phyloP scores from a whole-genome alignment of 345 rosid species.

The Brassica rapa region DNA sequence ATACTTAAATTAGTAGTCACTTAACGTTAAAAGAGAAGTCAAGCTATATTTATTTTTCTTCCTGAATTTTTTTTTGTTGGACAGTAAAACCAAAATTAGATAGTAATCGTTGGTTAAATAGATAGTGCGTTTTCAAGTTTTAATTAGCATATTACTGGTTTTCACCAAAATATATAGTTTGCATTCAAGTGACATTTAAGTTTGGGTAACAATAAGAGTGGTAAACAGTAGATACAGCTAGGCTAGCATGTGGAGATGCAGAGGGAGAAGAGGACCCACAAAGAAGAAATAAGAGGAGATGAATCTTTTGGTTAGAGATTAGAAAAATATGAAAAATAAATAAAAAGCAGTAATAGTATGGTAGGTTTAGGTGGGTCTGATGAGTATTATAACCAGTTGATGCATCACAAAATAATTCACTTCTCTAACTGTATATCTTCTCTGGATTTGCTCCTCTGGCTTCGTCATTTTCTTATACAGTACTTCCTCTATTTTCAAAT shows the following conservation, averaged over 20 bases:
- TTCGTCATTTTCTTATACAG: too few species aligned
- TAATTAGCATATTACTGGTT: conserved; percentile 6
- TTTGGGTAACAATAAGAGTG: conserved; percentile 28
- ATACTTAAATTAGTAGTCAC: conserved; percentile 18
- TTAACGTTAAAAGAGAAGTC: conserved; percentile 31
- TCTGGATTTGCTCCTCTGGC: conserved; percentile 18
- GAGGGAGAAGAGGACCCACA: conserved; percentile 27
- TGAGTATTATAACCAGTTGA: conserved; percentile 4
- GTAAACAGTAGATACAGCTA: conserved; percentile 31
- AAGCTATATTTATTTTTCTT: conserved; percentile 23
- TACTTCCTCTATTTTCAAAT: too few species aligned
- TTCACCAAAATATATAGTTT: conserved; percentile 35
- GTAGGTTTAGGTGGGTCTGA: conserved; percentile 34
- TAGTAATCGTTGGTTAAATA: conserved; percentile 14
- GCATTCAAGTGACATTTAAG: conserved; percentile 39
- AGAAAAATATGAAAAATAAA: not conserved
- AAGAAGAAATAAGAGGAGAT: not conserved
- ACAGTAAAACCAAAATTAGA: conserved; percentile 1
- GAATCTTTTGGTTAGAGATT: conserved; percentile 17
- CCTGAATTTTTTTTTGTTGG: not conserved
- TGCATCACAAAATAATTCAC: conserved; percentile 24
- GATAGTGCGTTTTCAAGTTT: not conserved
- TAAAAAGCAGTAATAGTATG: not conserved
- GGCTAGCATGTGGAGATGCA: conserved; percentile 41
- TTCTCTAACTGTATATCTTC: not conserved